Conservation (phyloP, 108 stramenopile genomes). For the Cylindrotheca closterium region DNA sequence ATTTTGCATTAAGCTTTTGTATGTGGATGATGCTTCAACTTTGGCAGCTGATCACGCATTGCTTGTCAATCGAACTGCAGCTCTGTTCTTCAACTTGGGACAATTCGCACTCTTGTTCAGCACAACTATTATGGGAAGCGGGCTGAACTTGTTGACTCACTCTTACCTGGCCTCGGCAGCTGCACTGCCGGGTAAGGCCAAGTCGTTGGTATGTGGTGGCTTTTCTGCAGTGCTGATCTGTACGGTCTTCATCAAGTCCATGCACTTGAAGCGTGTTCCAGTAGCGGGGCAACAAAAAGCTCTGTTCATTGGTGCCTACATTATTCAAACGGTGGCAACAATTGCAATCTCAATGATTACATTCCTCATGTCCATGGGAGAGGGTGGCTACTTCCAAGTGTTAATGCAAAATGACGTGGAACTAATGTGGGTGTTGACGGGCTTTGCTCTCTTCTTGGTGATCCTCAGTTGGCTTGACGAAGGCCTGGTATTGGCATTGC, state of each 20-base stretch:
- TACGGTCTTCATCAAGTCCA: slow-evolving; percentile 77
- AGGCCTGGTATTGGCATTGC: slow-evolving; percentile 68
- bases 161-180: slow-evolving; percentile 76
- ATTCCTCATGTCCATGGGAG: slow-evolving; percentile 49
- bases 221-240: slow-evolving; percentile 67
- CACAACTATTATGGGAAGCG: slow-evolving; percentile 79
- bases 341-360: slow-evolving; percentile 50
- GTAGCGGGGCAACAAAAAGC: slow-evolving; percentile 41
- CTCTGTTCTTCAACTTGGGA: slow-evolving; percentile 73
- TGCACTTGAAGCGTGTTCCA: slow-evolving; percentile 81
- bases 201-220: slow-evolving; percentile 73
- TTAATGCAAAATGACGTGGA: slow-evolving; percentile 71
- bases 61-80: slow-evolving; percentile 71
- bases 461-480: slow-evolving; percentile 73
- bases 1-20: slow-evolving; percentile 82
- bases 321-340: slow-evolving; percentile 53
- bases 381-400: slow-evolving; percentile 45
- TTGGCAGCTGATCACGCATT: slow-evolving; percentile 76
- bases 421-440: slow-evolving; percentile 59
- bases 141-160: slow-evolving; percentile 79
- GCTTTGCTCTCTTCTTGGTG: slow-evolving; percentile 59
- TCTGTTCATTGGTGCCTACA: slow-evolving; percentile 67
- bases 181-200: slow-evolving; percentile 71
- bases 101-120: slow-evolving; percentile 67
- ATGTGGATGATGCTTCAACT: slow-evolving; percentile 62